A percentile compares a stretch with the other conserved stretches of the same genome.
Evolutionary conservation across 176 grass and related monocot genomes (phyloP).

Genomic region (Hordeum marinum): DNA sequence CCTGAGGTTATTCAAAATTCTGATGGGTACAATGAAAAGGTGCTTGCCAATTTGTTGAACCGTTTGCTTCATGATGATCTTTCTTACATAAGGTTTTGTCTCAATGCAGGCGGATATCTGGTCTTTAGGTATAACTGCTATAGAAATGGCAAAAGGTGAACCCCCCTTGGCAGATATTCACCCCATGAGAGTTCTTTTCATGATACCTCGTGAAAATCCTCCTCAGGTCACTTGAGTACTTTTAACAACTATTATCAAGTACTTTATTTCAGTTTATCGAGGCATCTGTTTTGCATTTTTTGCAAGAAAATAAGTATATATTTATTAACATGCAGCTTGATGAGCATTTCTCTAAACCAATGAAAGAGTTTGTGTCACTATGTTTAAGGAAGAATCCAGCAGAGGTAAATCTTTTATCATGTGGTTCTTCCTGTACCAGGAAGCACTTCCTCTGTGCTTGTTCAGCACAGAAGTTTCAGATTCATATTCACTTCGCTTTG

Average conservation of each 20-base stretch:
- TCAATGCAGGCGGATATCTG: slow-evolving; percentile 95
- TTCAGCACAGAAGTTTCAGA: background rate
- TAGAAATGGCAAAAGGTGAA: slow-evolving; percentile 99
- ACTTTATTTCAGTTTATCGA: slow-evolving; percentile 16
- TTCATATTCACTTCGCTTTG: background rate
- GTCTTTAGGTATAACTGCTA: slow-evolving; percentile 99
- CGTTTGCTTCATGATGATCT: slow-evolving; percentile 9
- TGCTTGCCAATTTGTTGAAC: slow-evolving; percentile 29
- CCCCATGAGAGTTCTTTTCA: slow-evolving; percentile 99
- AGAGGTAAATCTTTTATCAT: slow-evolving; percentile 60
- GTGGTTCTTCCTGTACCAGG: background rate
- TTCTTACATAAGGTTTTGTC: slow-evolving; percentile 33
- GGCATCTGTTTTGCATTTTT: slow-evolving; percentile 9
- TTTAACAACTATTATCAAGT: slow-evolving; percentile 14
- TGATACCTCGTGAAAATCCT: slow-evolving; percentile 99
- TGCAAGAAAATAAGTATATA: slow-evolving; percentile 22
- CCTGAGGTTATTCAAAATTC: slow-evolving; percentile 99
- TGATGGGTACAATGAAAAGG: slow-evolving; percentile 99
- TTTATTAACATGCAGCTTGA: slow-evolving; percentile 70
- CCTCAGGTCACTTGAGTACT: slow-evolving; percentile 70
- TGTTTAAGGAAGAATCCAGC: slow-evolving; percentile 93
- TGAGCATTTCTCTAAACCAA: slow-evolving; percentile 94
- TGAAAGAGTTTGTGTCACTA: slow-evolving; percentile 98
- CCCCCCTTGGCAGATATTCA: slow-evolving; percentile 98
- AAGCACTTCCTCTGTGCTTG: slow-evolving; percentile 9